Evolutionary conservation across 805 yeast species (phyloP), one percentile per base, ranked within the genome.

Genomic region (Metschnikowia henanensis): DNA sequence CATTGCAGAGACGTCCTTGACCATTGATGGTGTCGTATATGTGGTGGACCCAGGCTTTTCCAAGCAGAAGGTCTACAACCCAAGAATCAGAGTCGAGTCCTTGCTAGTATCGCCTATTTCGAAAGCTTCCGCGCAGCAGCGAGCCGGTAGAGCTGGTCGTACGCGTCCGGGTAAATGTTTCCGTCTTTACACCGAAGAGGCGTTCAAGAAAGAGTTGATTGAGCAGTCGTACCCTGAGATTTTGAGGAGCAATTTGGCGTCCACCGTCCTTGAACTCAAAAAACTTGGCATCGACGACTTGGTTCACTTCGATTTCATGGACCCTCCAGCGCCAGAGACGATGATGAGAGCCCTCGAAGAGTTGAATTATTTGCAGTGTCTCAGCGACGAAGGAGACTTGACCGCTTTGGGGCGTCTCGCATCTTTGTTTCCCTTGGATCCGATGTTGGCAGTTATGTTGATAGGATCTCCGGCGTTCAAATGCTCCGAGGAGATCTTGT

Each of bases 131-230:
- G 92, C 98, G 0, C 94, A 81, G 53, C 99, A 94, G 71, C 78
- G 99, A 69, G 70, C 95, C 16, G 98, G 98, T 60, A 83, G 98
- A 73, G 98, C 98, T 39, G 98, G 97, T 61, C 84, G 98, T 76
- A 91, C 97, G 0, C 99, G 98, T 0, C 97, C 99, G 0, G 99
- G 99, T 46, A 98, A 94, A 59, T 88, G 97, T 62, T 94, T 94
- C 62, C 72, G 99, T 47, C 64, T 94, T 12, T 94, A 75, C 57
- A 92, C 98, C 0, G 91, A 98, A 13, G 91, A 98, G 13, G 99
- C 99, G 2, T 86, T 95, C 6, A 94, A 73, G 62, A 97, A 94
- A 60, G 79, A 82, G 49, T 94, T 84, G 51, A 94, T 94, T 60
- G 73, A 73, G 3, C 89, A 84, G 57, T 76, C 94, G 9, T 74